Percentiles rank a stretch among this genome's conserved stretches.
Conservation (phyloP, 164 flowering plant species). For the Magnolia changhungtana region DNA sequence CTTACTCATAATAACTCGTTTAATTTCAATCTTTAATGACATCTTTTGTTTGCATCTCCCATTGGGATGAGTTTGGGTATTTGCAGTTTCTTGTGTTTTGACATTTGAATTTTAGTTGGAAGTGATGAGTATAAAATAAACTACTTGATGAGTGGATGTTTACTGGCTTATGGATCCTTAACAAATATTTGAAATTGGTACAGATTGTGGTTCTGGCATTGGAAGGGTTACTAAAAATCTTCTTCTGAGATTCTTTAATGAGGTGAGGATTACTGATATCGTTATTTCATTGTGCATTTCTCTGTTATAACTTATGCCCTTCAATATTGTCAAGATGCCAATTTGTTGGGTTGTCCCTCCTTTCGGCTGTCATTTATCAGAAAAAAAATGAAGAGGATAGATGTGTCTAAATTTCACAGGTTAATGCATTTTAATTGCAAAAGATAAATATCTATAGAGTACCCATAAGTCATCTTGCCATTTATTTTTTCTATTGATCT, state of each 20-base stretch:
- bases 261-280: conserved; percentile 39
- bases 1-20: too few relatives aligned
- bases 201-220: conserved; percentile 99
- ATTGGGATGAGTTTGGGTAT: neutral
- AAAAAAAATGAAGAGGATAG: too few relatives aligned
- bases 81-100: neutral
- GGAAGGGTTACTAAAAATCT: conserved; percentile 93
- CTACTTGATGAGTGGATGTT: neutral
- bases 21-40: neutral
- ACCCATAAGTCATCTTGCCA: too few relatives aligned
- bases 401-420: too few relatives aligned
- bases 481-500: too few relatives aligned
- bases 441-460: too few relatives aligned
- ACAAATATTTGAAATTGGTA: conserved; percentile 15
- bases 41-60: neutral
- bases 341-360: too few relatives aligned
- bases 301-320: too few relatives aligned
- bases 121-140: neutral
- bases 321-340: too few relatives aligned
- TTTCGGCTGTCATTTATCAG: too few relatives aligned
- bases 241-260: conserved; percentile 73
- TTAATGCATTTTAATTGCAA: too few relatives aligned
- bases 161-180: conserved; percentile 1
- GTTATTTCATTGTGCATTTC: neutral
- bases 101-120: neutral